Base-by-base conservation (phyloP, 2,329 filamentous ascomycete genomes). In the Colletotrichum brevisporum region DNA sequence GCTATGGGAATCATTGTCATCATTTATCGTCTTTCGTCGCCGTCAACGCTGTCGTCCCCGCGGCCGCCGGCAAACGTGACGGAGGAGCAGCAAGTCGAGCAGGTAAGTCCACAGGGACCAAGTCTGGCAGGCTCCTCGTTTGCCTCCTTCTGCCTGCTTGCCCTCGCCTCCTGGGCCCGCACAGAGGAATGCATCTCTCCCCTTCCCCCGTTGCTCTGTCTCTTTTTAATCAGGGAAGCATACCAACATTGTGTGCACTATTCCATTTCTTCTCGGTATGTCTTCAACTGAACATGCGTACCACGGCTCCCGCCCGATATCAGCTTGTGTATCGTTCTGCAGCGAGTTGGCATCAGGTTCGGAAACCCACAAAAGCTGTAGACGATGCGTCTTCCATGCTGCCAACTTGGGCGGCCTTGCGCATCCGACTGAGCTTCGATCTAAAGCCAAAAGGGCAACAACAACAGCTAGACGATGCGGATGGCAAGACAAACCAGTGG, bases 181-280 rank as follows among this genome's bases (percentile, higher is more conserved):
- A 52, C 50, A 36, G 41, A 69, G 66, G 66, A 69, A 69, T 69
- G 66, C 66, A 18, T 24, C 12, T 52, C 36, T 66, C 51, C 62
- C 66, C 39, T 66, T 54, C 26, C 41, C 4, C 51, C 36, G 50
- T 45, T 65, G 61, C 26, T 57, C 18, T 70, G 63, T 68, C 52
- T 63, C 57, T 63, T 70, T 43, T 52, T 63, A 63, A 70, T 68
- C 36, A 63, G 54, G 48, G n/a, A 52, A 31, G 36, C 63, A 67
- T 70, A 26, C 66, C 66, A 66, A 16, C 36, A 41, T 41, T 6
- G 2, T 24, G 9, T 51, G 18, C 24, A 47, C 45, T 47, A 60
- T 66, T n/a, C 54, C 55, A 43, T 55, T 63, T 64, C 21, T 16
- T 39, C 18, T 27, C 48, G 2, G n/a, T 10, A 8, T 67, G 67